Evolutionary conservation across 495 filamentous ascomycete genomes (phyloP).

Genomic region (Penicillium goetzii): DNA sequence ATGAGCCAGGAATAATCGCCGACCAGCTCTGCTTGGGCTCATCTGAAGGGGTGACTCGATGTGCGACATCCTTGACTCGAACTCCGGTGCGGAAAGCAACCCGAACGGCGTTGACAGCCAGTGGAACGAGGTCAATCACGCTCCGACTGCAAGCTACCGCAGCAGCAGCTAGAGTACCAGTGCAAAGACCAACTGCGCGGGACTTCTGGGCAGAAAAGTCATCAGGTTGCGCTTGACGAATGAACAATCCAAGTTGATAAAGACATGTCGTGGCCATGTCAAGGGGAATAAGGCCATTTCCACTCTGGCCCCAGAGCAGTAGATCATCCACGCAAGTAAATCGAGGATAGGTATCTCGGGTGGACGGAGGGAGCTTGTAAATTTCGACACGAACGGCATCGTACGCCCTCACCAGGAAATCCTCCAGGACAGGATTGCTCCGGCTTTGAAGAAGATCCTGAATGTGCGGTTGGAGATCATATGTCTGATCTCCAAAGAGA

Average conservation of each 20-base stretch:
- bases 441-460: conserved; percentile 43
- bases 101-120: neutral
- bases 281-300: neutral
- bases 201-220: neutral
- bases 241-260: neutral
- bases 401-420: conserved; percentile 61
- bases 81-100: conserved; percentile 8
- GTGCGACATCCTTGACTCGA: neutral
- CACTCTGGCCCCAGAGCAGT: neutral
- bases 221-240: neutral
- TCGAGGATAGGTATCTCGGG: conserved; percentile 60
- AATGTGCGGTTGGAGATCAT: conserved; percentile 64
- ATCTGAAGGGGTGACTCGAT: neutral
- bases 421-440: conserved; percentile 52
- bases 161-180: neutral
- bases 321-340: conserved; percentile 40
- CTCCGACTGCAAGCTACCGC: neutral
- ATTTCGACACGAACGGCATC: conserved; percentile 64
- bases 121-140: neutral
- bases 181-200: neutral
- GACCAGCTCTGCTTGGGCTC: conserved; percentile 31
- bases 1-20: conserved; percentile 28
- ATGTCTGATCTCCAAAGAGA: conserved; percentile 75
- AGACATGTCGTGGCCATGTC: neutral
- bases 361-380: conserved; percentile 55